Base-by-base conservation (phyloP, 225 moss, liverwort and hornwort genomes). In the Pseudisothecium myosuroides region DNA sequence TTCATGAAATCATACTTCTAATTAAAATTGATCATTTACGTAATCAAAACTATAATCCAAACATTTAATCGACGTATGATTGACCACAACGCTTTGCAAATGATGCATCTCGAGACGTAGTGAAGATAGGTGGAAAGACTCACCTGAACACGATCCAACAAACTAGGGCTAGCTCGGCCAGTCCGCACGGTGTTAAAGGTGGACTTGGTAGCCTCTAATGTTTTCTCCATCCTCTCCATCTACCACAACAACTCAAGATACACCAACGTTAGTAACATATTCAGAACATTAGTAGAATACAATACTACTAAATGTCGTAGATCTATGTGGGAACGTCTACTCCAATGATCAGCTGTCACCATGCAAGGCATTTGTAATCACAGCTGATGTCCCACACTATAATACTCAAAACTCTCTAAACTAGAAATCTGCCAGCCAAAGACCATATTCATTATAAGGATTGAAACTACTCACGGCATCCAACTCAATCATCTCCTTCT, bases 181-280 rank as follows among this genome's bases (percentile, higher is more conserved):
- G 99, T 99, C 86, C 99, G 94, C 84, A 97, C 95, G 69, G 95
- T 95, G 92, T 96, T 99, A 78, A 97, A 97, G 81, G 94, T 92
- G 60, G 89, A 88, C 90, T 92, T 97, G 80, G 97, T 96, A 29
- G 95, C 66, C 90, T 99, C 99, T 76, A 97, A 92, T 11, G 96
- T 87, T 85, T 99, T 99, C 77, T 99, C 99, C 99, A 99, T 99
- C 87, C 97, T 95, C 88, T 99, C 97, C 95, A 96, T 97, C 97
- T 99, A 92, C 87, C 75, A 83, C 31, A 74, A 86, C 77, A 88
- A 58, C 65, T 60, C 89, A 81, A 80, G 31, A 71, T 58, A 65
- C 22, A 67, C 47, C 69, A 83, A 79, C 73, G 73, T 91, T 88
- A 83, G 83, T n/a, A 29, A 39, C 79, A 78, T 10, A 45, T 77